Evolutionary conservation across 192 early-diverging fungal species (phyloP).

Genomic region (Lobosporangium transversale): DNA sequence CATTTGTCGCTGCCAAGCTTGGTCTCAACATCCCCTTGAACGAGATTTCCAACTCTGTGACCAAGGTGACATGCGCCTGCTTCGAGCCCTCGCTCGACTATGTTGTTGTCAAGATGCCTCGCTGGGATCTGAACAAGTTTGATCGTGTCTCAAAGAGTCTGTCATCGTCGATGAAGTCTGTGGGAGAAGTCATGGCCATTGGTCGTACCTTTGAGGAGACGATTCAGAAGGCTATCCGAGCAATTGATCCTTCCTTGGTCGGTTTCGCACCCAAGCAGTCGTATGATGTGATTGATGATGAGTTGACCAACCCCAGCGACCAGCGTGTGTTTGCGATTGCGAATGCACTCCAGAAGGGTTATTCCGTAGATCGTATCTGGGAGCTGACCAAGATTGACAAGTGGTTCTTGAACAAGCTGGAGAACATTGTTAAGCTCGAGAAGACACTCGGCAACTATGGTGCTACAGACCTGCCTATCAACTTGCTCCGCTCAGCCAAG

Average conservation of each 20-base stretch:
- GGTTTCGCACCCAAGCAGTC: slow-evolving; percentile 73
- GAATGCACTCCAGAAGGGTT: slow-evolving; percentile 90
- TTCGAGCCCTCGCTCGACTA: slow-evolving; percentile 99
- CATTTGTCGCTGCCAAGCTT: slow-evolving; percentile 98
- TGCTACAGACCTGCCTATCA: slow-evolving; percentile 66
- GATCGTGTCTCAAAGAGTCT: slow-evolving; percentile 90
- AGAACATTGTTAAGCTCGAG: slow-evolving; percentile 85
- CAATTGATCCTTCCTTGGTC: slow-evolving; percentile 87
- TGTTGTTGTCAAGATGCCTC: slow-evolving; percentile 83
- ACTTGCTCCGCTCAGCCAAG: slow-evolving; percentile 79
- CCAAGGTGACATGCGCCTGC: slow-evolving; percentile 94
- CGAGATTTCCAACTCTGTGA: slow-evolving; percentile 94
- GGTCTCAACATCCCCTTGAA: slow-evolving; percentile 93
- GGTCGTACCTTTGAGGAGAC: slow-evolving; percentile 98
- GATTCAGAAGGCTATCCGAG: slow-evolving; percentile 95
- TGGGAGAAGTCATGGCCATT: slow-evolving; percentile 98
- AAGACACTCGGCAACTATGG: slow-evolving; percentile 70
- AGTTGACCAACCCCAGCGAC: slow-evolving; percentile 90
- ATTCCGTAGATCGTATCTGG: slow-evolving; percentile 91
- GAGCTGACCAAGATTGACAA: slow-evolving; percentile 91
- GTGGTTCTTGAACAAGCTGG: slow-evolving; percentile 97
- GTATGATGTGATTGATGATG: slow-evolving; percentile 79
- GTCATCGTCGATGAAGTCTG: slow-evolving; percentile 94
- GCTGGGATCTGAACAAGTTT: slow-evolving; percentile 98
- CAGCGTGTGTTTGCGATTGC: slow-evolving; percentile 96